Percentiles rank a stretch among this genome's conserved stretches.
These are phyloP conservation scores for Brassica rapa DNA, from an alignment of 345 rosid genomes.

Conservation along the genomic window DNA sequence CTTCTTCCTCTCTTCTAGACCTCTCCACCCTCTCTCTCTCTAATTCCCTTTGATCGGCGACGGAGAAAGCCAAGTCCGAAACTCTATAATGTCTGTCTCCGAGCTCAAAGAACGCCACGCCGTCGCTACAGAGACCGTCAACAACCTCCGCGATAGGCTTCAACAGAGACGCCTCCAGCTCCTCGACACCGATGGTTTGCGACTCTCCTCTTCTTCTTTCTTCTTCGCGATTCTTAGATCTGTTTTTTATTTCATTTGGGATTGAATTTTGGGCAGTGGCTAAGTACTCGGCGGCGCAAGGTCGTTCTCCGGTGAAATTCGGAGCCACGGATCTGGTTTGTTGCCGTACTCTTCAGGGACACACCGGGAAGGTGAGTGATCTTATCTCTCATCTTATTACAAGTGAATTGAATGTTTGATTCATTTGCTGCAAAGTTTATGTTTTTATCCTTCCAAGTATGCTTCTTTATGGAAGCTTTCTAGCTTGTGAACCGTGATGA, in stretches of 20 bases:
- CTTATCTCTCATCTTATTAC: neutral
- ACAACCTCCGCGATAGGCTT: slow-evolving; percentile 67
- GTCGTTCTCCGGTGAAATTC: slow-evolving; percentile 66
- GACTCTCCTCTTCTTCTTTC: neutral
- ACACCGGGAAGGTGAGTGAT: slow-evolving; percentile 79
- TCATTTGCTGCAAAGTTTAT: neutral
- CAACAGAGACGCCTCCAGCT: slow-evolving; percentile 76
- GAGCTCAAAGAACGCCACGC: slow-evolving; percentile 91
- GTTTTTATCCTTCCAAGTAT: slow-evolving; percentile 1
- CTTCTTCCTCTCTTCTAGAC: slow-evolving; percentile 29
- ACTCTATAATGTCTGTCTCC: slow-evolving; percentile 62
- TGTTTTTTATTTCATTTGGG: slow-evolving; percentile 12
- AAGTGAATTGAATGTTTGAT: neutral
- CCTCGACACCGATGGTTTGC: slow-evolving; percentile 64
- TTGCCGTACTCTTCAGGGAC: slow-evolving; percentile 94
- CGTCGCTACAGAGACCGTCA: slow-evolving; percentile 64
- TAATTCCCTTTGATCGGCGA: slow-evolving; percentile 8
- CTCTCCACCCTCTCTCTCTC: neutral
- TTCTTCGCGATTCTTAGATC: slow-evolving; percentile 31
- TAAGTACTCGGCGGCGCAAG: slow-evolving; percentile 64
- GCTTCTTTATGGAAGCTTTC: slow-evolving; percentile 13
- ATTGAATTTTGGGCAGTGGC: slow-evolving; percentile 57
- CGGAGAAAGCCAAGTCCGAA: slow-evolving; percentile 8
- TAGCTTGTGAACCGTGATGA: neutral
- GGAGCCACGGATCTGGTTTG: slow-evolving; percentile 94